Base-by-base conservation (phyloP, 257 asterid genomes). In the Solanum clarkiae region DNA sequence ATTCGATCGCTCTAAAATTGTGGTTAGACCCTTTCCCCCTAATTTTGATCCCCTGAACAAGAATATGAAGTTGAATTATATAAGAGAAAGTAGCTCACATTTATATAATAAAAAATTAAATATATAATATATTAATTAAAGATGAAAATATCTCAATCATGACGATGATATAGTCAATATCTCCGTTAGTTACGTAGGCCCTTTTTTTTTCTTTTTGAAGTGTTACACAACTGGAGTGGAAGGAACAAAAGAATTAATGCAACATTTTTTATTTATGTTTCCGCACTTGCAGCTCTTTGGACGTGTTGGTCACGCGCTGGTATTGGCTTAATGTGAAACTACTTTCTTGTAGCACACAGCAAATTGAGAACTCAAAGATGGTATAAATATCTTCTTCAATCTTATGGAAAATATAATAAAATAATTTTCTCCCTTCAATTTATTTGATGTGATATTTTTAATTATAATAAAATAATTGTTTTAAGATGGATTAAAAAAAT, bases 141-240 rank as follows among this genome's bases (percentile, higher is more conserved):
- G 0, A 60, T 1, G 4, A 22, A 60, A 3, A 22, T 22, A 60
- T 60, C 8, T 60, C 6, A 60, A n/a, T 0, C 24, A 60, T 0
- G 0, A 1, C 3, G 1, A 59, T 6, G 22, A 1, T 10, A 1
- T 59, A 59, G 68, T 60, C 32, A 60, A 81, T 59, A 75, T 65
- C 86, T 75, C 87, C 74, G 44, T 59, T 69, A 68, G 85, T 68
- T 88, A 74, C 93, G 86, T 89, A 70, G 55, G 79, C 86, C 62
- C 88, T 84, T 90, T 40, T 87, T 60, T 9, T 86, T 60, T 40
- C n/a, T 36, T 36, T 4, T 87, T 51, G 56, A 44, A 44, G 77
- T 84, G 70, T 77, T 74, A 51, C 84, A 56, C 77, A 36, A 65
- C 90, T 59, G 36, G 83, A 79, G 18, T 53, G 17, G 14, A 51